These are phyloP conservation scores for Lactarius tabidus DNA, from an alignment of 768 basidiomycete species.

Conservation along the genomic window DNA sequence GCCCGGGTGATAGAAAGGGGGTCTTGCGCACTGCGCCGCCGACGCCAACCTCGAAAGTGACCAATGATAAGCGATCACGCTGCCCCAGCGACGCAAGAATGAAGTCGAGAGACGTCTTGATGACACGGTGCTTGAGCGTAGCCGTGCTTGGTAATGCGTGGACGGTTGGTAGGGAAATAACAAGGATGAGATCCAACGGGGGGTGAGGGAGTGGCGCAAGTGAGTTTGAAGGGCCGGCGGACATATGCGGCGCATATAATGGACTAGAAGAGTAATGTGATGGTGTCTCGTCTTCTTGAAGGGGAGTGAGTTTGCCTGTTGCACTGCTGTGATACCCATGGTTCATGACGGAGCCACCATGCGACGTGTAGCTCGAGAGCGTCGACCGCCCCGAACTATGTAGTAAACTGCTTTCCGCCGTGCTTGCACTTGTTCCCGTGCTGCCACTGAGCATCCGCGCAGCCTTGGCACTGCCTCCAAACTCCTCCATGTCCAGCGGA, in stretches of 20 bases:
- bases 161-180: slow-evolving; percentile 80
- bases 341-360: slow-evolving; percentile 25
- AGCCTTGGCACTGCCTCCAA: slow-evolving; percentile 71
- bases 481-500: slow-evolving; percentile 51
- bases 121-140: slow-evolving; percentile 82
- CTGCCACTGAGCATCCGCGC: slow-evolving; percentile 78
- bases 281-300: slow-evolving; percentile 24
- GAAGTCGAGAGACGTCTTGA: slow-evolving; percentile 86
- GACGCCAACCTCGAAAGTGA: slow-evolving; percentile 87
- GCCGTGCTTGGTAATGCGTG: slow-evolving; percentile 71
- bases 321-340: slow-evolving; percentile 13
- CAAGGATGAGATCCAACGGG: slow-evolving; percentile 86
- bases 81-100: slow-evolving; percentile 68
- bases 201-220: slow-evolving; percentile 81
- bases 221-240: slow-evolving; percentile 73
- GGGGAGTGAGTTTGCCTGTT: slow-evolving; percentile 25
- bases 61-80: slow-evolving; percentile 81
- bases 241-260: slow-evolving; percentile 50
- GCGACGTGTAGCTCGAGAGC: slow-evolving; percentile 67
- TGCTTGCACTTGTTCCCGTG: slow-evolving; percentile 52
- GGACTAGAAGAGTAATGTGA: slow-evolving; percentile 15
- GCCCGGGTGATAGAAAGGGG: slow-evolving; percentile 80
- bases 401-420: slow-evolving; percentile 61
- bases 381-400: slow-evolving; percentile 61
- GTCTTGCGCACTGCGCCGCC: slow-evolving; percentile 85